Conservation (phyloP, 257 asterid species). For the Cordia subcordata region DNA sequence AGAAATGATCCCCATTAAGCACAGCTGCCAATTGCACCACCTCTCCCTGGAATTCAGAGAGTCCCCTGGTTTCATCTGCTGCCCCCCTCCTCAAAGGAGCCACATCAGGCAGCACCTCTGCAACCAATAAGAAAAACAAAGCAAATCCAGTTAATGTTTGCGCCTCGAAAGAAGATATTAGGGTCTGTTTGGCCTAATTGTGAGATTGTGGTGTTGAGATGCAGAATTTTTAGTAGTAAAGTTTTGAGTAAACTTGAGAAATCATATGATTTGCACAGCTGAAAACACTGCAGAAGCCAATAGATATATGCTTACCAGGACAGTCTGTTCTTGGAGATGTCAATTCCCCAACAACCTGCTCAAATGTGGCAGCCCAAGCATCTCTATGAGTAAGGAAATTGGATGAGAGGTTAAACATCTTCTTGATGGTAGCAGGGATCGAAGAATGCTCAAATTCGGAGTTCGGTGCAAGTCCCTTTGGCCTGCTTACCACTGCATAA, state of each 20-base stretch:
- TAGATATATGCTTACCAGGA: constrained; percentile 41
- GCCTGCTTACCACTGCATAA: constrained; percentile 55
- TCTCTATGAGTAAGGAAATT: constrained; percentile 79
- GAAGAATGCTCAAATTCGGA: constrained; percentile 83
- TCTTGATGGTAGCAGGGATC: constrained; percentile 76
- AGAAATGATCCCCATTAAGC: constrained; percentile 62
- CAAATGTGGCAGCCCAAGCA: constrained; percentile 90
- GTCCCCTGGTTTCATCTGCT: constrained; percentile 40
- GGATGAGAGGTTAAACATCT: constrained; percentile 62
- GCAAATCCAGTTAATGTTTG: too few species aligned
- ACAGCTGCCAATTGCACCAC: constrained; percentile 69
- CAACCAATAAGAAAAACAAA: neutral
- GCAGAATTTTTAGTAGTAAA: too few species aligned
- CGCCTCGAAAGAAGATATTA: too few species aligned
- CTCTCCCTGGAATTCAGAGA: constrained; percentile 72
- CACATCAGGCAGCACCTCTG: constrained; percentile 63
- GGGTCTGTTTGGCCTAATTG: too few species aligned
- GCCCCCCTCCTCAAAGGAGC: constrained; percentile 39
- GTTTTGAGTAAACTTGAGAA: too few species aligned
- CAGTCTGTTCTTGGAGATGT: constrained; percentile 77
- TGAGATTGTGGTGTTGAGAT: too few species aligned
- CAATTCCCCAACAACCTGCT: constrained; percentile 52
- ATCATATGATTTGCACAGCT: too few species aligned
- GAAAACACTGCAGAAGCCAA: too few species aligned
- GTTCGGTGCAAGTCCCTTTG: constrained; percentile 51